Conservation (phyloP, 1,284 basidiomycete genomes). For the Ustilago cynodontis region DNA sequence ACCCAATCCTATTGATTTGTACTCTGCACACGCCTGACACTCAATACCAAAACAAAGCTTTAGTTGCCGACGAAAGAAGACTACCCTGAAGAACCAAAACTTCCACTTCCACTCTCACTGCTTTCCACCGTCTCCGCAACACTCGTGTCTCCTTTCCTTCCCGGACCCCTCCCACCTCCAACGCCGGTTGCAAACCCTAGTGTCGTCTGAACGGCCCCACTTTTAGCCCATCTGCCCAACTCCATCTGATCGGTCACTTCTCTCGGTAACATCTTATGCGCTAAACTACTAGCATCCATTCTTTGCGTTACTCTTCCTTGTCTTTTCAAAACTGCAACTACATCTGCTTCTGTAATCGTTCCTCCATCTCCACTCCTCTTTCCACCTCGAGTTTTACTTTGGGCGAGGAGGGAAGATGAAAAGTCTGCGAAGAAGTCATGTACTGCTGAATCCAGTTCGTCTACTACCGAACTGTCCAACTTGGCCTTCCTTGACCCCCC, state of each 20-base stretch:
- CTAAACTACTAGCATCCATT: conserved; percentile 35
- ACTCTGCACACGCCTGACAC: too few species aligned
- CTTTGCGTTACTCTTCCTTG: conserved; percentile 44
- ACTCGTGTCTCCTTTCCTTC: neutral
- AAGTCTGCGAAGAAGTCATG: conserved; percentile 51
- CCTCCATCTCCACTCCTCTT: conserved; percentile 1
- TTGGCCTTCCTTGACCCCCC: conserved; percentile 24
- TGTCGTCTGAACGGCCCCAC: conserved; percentile 42
- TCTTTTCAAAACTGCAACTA: conserved; percentile 39
- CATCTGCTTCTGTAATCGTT: conserved; percentile 44
- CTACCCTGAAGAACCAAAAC: too few species aligned
- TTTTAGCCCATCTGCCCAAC: conserved; percentile 37
- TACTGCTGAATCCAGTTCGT: conserved; percentile 36
- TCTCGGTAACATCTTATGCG: conserved; percentile 39
- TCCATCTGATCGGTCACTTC: conserved; percentile 55
- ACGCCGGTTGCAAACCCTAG: conserved; percentile 19
- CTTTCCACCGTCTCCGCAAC: neutral
- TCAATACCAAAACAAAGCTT: too few species aligned
- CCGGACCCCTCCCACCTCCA: neutral
- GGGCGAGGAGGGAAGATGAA: conserved; percentile 20
- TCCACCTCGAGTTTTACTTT: conserved; percentile 20
- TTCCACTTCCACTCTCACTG: too few species aligned
- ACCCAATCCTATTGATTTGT: too few species aligned
- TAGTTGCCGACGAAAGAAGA: too few species aligned
- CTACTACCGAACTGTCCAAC: conserved; percentile 34